Evolutionary conservation across 1,284 basidiomycete genomes (phyloP).

Genomic region (Apiotrichum brassicae): DNA sequence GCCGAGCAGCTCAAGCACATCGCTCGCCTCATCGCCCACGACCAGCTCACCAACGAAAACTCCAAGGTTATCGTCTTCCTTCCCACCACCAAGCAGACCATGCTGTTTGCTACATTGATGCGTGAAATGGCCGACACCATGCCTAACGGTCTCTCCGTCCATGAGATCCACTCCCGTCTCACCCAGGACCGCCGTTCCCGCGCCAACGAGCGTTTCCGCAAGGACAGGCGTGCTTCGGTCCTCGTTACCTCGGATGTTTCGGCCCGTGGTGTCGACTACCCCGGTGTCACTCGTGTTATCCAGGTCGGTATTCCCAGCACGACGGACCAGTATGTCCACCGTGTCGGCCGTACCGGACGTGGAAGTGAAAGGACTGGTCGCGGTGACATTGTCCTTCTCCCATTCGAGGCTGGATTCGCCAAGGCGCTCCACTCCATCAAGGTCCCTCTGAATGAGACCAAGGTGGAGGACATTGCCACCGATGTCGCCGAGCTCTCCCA

Average conservation of each 20-base stretch:
- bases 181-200: conserved; percentile 60
- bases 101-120: conserved; percentile 64
- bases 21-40: conserved; percentile 75
- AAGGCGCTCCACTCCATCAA: conserved; percentile 54
- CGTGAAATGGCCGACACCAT: conserved; percentile 54
- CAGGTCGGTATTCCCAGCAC: conserved; percentile 75
- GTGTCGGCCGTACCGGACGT: conserved; percentile 86
- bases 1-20: conserved; percentile 70
- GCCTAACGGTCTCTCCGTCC: conserved; percentile 54
- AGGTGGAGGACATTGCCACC: conserved; percentile 52
- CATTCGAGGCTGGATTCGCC: conserved; percentile 74
- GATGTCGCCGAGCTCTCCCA: conserved; percentile 52
- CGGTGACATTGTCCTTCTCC: conserved; percentile 78
- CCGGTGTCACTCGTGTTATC: conserved; percentile 84
- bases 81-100: conserved; percentile 80
- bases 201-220: conserved; percentile 64
- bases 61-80: conserved; percentile 86
- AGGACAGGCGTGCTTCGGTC: conserved; percentile 57
- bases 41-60: conserved; percentile 70
- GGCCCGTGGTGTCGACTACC: conserved; percentile 85
- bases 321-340: conserved; percentile 79
- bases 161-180: conserved; percentile 83
- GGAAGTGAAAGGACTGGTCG: conserved; percentile 61
- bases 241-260: conserved; percentile 86
- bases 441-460: conserved; percentile 64